These are phyloP conservation scores for Ceriops decandra DNA, from an alignment of 345 rosid genomes.

Conservation along the genomic window DNA sequence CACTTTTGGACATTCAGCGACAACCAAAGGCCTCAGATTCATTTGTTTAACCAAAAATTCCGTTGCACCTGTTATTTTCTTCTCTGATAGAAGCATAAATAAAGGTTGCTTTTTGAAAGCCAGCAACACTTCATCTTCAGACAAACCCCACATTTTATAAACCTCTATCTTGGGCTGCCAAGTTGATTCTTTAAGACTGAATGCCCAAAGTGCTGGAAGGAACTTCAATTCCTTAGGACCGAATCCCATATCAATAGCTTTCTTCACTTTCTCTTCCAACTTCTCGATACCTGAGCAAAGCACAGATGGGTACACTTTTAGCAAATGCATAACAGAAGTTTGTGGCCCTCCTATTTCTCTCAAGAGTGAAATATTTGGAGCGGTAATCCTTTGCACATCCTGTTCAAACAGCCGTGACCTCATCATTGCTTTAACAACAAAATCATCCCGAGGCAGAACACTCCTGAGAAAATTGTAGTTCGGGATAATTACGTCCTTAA, in stretches of 20 bases:
- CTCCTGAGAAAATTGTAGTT: conserved; percentile 36
- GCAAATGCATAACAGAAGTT: no score
- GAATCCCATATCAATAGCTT: no score
- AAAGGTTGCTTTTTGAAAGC: conserved; percentile 15
- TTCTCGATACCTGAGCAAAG: no score
- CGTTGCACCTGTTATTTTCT: conserved; percentile 19
- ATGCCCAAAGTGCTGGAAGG: no score
- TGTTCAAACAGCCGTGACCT: conserved; percentile 7
- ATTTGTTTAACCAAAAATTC: conserved; percentile 26
- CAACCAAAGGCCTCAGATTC: conserved; percentile 1
- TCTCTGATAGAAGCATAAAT: conserved; percentile 10
- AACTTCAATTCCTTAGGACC: no score
- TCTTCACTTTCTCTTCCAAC: no score
- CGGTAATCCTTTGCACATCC: background rate
- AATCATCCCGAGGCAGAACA: conserved; percentile 27
- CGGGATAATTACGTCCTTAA: conserved; percentile 39
- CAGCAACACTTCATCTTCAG: background rate
- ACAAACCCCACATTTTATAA: no score
- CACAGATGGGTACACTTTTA: no score
- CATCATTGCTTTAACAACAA: conserved; percentile 33
- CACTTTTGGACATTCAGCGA: background rate
- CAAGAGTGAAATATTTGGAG: no score
- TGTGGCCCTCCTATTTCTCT: no score
- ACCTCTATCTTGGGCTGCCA: no score
- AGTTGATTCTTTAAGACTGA: no score